These are phyloP conservation scores for Lepiota brunneoincarnata DNA, from an alignment of 768 basidiomycete species.

Conservation along the genomic window DNA sequence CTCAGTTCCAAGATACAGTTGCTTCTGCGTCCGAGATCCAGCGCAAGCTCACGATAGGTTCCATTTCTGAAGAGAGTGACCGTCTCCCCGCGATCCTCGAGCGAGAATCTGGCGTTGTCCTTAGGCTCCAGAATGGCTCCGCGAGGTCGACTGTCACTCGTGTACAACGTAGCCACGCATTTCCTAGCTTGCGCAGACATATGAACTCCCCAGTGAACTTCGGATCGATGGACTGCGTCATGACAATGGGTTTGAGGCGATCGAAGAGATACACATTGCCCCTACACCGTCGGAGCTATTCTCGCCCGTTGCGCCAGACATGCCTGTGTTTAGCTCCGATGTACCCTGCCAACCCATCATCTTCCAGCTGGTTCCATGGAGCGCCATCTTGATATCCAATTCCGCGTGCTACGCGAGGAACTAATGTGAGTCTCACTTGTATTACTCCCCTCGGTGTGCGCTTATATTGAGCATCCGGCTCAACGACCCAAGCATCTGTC, in stretches of 20 bases:
- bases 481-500: neutral
- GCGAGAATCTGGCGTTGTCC: slow-evolving; percentile 42
- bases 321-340: slow-evolving; percentile 56
- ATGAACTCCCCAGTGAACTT: slow-evolving; percentile 54
- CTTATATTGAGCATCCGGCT: neutral
- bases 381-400: slow-evolving; percentile 68
- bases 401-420: slow-evolving; percentile 72
- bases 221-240: slow-evolving; percentile 55
- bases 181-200: slow-evolving; percentile 29
- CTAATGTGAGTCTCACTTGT: slow-evolving; percentile 43
- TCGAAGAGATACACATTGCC: slow-evolving; percentile 58
- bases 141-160: neutral
- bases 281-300: slow-evolving; percentile 70
- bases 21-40: slow-evolving; percentile 21
- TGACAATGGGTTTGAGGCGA: slow-evolving; percentile 62
- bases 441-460: neutral
- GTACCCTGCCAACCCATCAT: slow-evolving; percentile 73
- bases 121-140: slow-evolving; percentile 15
- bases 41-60: slow-evolving; percentile 32
- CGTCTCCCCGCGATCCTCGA: slow-evolving; percentile 44
- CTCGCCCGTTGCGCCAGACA: slow-evolving; percentile 44
- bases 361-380: slow-evolving; percentile 58
- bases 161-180: slow-evolving; percentile 35
- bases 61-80: slow-evolving; percentile 31
- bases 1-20: slow-evolving; percentile 47